Percentiles rank a stretch among this genome's conserved stretches.
Conservation (phyloP, 495 filamentous ascomycete genomes). For the Podospora pseudocomata region DNA sequence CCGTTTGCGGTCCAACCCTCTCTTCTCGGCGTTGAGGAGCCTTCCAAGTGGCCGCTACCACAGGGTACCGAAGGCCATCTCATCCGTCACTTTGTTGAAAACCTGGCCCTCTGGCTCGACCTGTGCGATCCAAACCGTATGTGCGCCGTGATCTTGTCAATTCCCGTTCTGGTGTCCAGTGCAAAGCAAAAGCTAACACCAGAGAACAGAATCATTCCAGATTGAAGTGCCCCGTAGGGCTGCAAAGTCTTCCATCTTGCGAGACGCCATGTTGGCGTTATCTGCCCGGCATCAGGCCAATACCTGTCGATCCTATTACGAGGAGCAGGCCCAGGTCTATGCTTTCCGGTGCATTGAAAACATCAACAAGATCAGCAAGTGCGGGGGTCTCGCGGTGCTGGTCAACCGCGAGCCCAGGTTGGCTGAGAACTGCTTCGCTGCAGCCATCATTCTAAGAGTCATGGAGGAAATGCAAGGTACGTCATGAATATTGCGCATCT, state of each 20-base stretch:
- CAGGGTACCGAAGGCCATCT: slow-evolving; percentile 39
- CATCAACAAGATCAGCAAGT: slow-evolving; percentile 39
- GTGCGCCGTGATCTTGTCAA: not conserved
- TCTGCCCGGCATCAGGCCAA: slow-evolving; percentile 54
- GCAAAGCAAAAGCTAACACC: not conserved
- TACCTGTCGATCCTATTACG: slow-evolving; percentile 26
- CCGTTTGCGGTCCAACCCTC: not conserved
- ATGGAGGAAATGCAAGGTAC: slow-evolving; percentile 59
- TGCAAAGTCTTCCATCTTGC: slow-evolving; percentile 43
- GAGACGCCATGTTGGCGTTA: slow-evolving; percentile 58
- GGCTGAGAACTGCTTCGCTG: slow-evolving; percentile 58
- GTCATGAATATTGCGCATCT: too few species aligned
- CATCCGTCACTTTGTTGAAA: slow-evolving; percentile 47
- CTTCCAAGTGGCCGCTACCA: slow-evolving; percentile 36
- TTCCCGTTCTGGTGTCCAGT: not conserved
- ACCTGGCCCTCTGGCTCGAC: slow-evolving; percentile 53
- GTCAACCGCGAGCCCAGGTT: slow-evolving; percentile 50
- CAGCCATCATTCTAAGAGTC: slow-evolving; percentile 58
- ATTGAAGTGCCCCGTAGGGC: slow-evolving; percentile 48
- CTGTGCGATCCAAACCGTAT: slow-evolving; percentile 48
- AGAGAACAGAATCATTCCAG: slow-evolving; percentile 45
- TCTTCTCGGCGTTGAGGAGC: not conserved
- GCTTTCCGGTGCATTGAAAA: slow-evolving; percentile 49
- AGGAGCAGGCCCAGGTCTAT: slow-evolving; percentile 45
- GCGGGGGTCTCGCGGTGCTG: slow-evolving; percentile 22